Evolutionary conservation across 1,139 yeast genomes (phyloP).

Genomic region (Hemisphaericaspora xylanilytica): DNA sequence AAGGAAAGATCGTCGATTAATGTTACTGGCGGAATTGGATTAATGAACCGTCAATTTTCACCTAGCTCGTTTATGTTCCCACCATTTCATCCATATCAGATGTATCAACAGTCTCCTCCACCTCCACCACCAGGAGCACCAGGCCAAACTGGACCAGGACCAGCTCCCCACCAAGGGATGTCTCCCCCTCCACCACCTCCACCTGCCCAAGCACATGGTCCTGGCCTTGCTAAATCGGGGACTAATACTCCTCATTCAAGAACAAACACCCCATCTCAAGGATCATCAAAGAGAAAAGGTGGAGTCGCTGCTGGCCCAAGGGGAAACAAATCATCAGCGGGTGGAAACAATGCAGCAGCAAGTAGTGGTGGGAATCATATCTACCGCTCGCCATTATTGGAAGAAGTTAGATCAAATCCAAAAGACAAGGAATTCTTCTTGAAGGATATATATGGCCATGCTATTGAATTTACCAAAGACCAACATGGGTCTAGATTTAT

Average conservation of each 20-base stretch:
- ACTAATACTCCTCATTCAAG: background rate
- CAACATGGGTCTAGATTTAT: constrained; percentile 97
- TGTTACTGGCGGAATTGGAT: constrained; percentile 33
- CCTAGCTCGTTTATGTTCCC: constrained; percentile 45
- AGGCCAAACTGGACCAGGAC: background rate
- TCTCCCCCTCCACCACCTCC: constrained; percentile 12
- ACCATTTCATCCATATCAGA: constrained; percentile 48
- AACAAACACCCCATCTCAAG: constrained; percentile 8
- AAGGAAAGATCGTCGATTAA: constrained; percentile 17
- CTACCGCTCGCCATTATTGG: constrained; percentile 76
- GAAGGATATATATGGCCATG: constrained; percentile 80
- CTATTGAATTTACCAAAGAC: constrained; percentile 89
- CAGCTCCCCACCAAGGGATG: constrained; percentile 5
- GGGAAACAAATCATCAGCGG: too few relatives aligned
- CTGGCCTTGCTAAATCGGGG: background rate
- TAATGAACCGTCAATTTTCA: constrained; percentile 34
- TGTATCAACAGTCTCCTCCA: constrained; percentile 37
- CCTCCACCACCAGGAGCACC: constrained; percentile 16
- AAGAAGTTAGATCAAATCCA: constrained; percentile 76
- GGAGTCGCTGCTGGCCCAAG: background rate
- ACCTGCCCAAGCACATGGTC: constrained; percentile 1
- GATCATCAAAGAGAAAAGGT: constrained; percentile 3
- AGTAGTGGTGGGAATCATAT: constrained; percentile 45
- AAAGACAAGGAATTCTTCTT: constrained; percentile 61
- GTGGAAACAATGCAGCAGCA: constrained; percentile 2